Conservation (phyloP, 331 rosid genomes). For the Erythrophleum ivorense region DNA sequence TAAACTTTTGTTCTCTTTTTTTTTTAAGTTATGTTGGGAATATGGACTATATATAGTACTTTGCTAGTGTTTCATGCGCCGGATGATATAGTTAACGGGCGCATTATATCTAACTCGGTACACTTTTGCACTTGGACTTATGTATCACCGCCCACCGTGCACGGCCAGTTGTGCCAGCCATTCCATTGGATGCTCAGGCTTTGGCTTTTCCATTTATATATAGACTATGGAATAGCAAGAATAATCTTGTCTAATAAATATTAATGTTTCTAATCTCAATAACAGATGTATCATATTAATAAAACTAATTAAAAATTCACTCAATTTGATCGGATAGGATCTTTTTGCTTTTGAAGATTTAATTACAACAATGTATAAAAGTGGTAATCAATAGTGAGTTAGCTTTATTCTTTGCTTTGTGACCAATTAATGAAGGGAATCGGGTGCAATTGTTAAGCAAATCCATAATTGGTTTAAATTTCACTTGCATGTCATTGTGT, state of each 20-base stretch:
- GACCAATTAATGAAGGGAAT: background rate
- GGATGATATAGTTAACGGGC: background rate
- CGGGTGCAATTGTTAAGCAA: background rate
- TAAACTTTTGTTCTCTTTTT: background rate
- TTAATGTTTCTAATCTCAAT: background rate
- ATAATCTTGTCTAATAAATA: background rate
- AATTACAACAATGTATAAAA: background rate
- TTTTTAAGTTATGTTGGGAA: background rate
- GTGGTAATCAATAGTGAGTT: background rate
- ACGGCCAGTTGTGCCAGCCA: background rate
- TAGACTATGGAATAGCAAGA: background rate
- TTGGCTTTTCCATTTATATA: conserved; percentile 1
- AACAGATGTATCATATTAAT: background rate
- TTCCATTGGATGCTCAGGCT: background rate
- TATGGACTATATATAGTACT: background rate
- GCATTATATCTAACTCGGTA: background rate
- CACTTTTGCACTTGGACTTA: background rate
- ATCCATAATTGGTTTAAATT: conserved; percentile 1
- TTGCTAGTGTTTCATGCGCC: background rate
- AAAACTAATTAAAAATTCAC: background rate
- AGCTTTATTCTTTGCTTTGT: conserved; percentile 10
- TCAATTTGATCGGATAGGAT: background rate
- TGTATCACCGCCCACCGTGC: background rate
- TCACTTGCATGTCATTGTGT: too few species aligned
- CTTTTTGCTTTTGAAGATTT: background rate